A percentile compares a stretch with the other conserved stretches of the same genome.
Conservation (phyloP, 225 moss, liverwort and hornwort species). For the Sphagnum contortum region DNA sequence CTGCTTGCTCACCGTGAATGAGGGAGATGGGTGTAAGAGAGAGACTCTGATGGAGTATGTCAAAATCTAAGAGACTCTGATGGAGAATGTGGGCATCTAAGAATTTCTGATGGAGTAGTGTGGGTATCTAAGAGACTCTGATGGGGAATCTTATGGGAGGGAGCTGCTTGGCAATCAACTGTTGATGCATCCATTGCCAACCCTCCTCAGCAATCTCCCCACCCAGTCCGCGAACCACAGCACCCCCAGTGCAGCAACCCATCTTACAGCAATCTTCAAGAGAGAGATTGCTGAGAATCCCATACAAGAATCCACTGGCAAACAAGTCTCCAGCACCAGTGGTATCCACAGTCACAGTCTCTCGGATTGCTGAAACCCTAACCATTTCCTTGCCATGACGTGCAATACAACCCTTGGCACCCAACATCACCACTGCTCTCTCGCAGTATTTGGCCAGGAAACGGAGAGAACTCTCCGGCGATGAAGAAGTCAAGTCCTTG, state of each 20-base stretch:
- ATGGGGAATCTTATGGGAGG: conserved; percentile 15
- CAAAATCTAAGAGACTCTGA: too few relatives aligned
- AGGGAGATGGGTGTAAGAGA: too few relatives aligned
- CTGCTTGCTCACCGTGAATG: too few relatives aligned
- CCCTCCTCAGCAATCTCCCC: conserved; percentile 59
- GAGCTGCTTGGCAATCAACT: conserved; percentile 45
- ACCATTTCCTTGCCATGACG: conserved; percentile 46
- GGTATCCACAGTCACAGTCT: conserved; percentile 60
- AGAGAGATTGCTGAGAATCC: conserved; percentile 44
- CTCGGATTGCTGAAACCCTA: conserved; percentile 57
- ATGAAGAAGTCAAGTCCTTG: conserved; percentile 42
- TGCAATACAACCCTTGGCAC: conserved; percentile 81
- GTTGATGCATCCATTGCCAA: conserved; percentile 77
- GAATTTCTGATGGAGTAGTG: too few relatives aligned
- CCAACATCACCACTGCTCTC: conserved; percentile 80
- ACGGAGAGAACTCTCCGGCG: conserved; percentile 61
- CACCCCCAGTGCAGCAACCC: conserved; percentile 85
- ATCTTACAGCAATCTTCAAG: conserved; percentile 72
- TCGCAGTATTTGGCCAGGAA: conserved; percentile 64
- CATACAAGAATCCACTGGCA: conserved; percentile 68
- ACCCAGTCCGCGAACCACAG: conserved; percentile 75
- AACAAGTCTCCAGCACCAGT: conserved; percentile 91
- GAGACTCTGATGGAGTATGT: too few relatives aligned
- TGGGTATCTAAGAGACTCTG: too few relatives aligned
- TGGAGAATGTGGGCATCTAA: too few relatives aligned